Percentiles rank a stretch among this genome's conserved stretches.
phyloP scores from a whole-genome alignment of 495 filamentous ascomycete genomes.

The Penicillium argentinense region DNA sequence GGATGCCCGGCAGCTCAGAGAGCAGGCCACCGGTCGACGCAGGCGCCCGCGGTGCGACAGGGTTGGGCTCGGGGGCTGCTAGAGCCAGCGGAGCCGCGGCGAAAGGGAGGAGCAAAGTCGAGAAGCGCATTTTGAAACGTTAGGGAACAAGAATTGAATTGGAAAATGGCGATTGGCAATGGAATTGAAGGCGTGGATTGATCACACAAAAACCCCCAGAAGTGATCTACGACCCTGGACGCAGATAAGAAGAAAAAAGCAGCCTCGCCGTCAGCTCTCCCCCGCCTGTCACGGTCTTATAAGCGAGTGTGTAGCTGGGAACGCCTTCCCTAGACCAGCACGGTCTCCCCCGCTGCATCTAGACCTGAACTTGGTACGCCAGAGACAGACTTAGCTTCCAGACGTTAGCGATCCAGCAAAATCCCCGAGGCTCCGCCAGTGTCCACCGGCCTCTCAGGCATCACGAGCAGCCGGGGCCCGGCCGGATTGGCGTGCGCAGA shows the following conservation, averaged over 20 bases:
- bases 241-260: neutral
- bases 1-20: slow-evolving; percentile 22
- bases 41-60: slow-evolving; percentile 33
- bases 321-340: slow-evolving; percentile 1
- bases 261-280: neutral
- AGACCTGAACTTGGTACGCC: neutral
- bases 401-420: neutral
- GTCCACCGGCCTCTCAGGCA: neutral
- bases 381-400: neutral
- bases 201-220: too few relatives aligned
- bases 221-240: too few relatives aligned
- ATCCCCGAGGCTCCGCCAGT: slow-evolving; percentile 21
- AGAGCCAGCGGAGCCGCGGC: slow-evolving; percentile 31
- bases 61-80: slow-evolving; percentile 35
- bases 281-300: slow-evolving; percentile 3
- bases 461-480: slow-evolving; percentile 10
- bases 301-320: slow-evolving; percentile 3
- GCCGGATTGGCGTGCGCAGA: slow-evolving; percentile 13
- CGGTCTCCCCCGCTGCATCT: slow-evolving; percentile 5
- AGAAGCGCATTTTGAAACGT: slow-evolving; percentile 29
- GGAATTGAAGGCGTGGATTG: neutral
- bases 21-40: slow-evolving; percentile 23
- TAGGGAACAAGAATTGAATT: neutral
- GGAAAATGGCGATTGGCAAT: neutral
- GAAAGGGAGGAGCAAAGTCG: slow-evolving; percentile 26